Percentiles rank a stretch among this genome's conserved stretches.
Conservation (phyloP, 2,329 filamentous ascomycete species). For the Aspergillus fijiensis region DNA sequence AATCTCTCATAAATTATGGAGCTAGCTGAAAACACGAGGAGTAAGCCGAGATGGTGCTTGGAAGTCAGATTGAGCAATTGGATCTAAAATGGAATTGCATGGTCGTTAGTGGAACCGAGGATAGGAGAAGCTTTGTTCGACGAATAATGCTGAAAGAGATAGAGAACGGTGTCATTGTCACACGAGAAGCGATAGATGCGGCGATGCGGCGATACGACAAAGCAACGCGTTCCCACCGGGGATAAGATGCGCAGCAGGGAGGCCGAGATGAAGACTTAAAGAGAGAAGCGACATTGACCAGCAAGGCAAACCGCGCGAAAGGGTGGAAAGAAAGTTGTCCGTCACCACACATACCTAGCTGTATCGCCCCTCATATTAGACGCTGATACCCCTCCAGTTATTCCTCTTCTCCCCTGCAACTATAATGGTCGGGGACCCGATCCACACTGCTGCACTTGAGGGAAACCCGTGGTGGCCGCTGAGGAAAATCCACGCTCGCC, state of each 20-base stretch:
- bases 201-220: neutral
- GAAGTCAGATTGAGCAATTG: constrained; percentile 7
- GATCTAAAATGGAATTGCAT: constrained; percentile 15
- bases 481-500: constrained; percentile 5
- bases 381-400: constrained; percentile 9
- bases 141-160: neutral
- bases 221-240: neutral
- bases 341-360: constrained; percentile 22
- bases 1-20: constrained; percentile 16
- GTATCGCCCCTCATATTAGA: constrained; percentile 24
- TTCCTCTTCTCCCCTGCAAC: constrained; percentile 6
- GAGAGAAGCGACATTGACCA: neutral
- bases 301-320: neutral
- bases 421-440: neutral
- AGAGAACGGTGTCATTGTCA: neutral
- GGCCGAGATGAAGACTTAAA: neutral
- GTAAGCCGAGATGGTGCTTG: neutral
- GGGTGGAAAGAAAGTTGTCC: neutral
- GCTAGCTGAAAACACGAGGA: neutral
- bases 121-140: constrained; percentile 3
- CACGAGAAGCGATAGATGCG: neutral
- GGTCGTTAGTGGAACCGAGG: constrained; percentile 16
- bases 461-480: neutral
- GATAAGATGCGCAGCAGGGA: constrained; percentile 1
- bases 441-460: neutral